Evolutionary conservation across 352 stramenopile species (phyloP).

Genomic region (Phytopythium kandeliae): DNA sequence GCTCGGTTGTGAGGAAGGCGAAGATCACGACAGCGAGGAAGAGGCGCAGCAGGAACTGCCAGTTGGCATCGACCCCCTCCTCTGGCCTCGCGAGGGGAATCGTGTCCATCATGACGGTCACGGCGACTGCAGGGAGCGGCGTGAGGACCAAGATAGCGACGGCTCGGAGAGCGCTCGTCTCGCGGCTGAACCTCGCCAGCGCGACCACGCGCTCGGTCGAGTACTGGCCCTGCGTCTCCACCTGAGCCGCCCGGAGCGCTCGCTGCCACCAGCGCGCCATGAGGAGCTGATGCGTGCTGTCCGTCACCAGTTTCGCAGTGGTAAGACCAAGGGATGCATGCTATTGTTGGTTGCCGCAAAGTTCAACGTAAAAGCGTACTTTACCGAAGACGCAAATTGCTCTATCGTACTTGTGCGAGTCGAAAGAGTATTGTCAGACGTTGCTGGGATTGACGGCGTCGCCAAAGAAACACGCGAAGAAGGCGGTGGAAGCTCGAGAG

Average conservation of each 20-base stretch:
- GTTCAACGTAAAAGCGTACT: too few relatives aligned
- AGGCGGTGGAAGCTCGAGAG: not conserved
- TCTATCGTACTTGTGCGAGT: too few relatives aligned
- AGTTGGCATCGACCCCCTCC: slow-evolving; percentile 10
- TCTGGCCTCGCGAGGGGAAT: slow-evolving; percentile 8
- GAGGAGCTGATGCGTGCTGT: too few relatives aligned
- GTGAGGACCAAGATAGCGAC: slow-evolving; percentile 8
- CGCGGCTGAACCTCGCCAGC: slow-evolving; percentile 8
- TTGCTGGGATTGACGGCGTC: not conserved
- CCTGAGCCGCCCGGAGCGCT: too few relatives aligned
- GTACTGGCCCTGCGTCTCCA: slow-evolving; percentile 16
- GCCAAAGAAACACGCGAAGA: not conserved
- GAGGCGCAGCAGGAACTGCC: slow-evolving; percentile 10
- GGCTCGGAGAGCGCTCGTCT: slow-evolving; percentile 6
- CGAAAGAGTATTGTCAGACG: too few relatives aligned
- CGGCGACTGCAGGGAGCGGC: slow-evolving; percentile 10
- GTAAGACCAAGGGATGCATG: too few relatives aligned
- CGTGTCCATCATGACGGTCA: slow-evolving; percentile 13
- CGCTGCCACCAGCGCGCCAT: too few relatives aligned
- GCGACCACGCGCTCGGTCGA: slow-evolving; percentile 9
- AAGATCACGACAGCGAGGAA: slow-evolving; percentile 12
- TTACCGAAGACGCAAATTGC: too few relatives aligned
- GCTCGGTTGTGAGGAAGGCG: slow-evolving; percentile 11
- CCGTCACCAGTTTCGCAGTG: too few relatives aligned
- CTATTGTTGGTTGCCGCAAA: too few relatives aligned